A percentile compares a stretch with the other conserved stretches of the same genome.
Evolutionary conservation across 176 grass and related monocot genomes (phyloP).

Genomic region (Zoysia pacifica): DNA sequence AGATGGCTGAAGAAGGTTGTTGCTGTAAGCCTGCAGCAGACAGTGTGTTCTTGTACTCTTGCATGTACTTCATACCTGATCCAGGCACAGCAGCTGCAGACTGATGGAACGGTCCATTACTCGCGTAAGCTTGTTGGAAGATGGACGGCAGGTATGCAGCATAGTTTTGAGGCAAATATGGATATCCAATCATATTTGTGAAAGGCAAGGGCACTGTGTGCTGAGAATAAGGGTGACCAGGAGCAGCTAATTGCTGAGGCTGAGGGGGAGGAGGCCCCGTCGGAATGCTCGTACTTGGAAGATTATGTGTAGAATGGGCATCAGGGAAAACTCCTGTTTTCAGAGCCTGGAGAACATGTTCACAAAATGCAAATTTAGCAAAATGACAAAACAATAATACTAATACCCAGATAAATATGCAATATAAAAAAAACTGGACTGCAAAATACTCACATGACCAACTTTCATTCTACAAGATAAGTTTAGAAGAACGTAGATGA

Average conservation of each 20-base stretch:
- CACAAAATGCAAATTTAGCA: slow-evolving; percentile 19
- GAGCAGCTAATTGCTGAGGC: slow-evolving; percentile 80
- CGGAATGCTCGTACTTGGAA: slow-evolving; percentile 58
- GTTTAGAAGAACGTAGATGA: background rate
- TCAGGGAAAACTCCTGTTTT: slow-evolving; percentile 78
- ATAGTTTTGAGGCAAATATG: slow-evolving; percentile 80
- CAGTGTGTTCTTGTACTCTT: slow-evolving; percentile 82
- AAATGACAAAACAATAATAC: background rate
- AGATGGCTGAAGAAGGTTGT: slow-evolving; percentile 56
- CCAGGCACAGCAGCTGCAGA: slow-evolving; percentile 63
- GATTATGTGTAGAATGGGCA: slow-evolving; percentile 59
- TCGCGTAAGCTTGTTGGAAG: slow-evolving; percentile 89
- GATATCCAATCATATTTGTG: slow-evolving; percentile 89
- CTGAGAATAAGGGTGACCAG: slow-evolving; percentile 91
- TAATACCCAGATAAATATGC: background rate
- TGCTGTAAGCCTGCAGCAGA: slow-evolving; percentile 61
- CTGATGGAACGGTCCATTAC: slow-evolving; percentile 85
- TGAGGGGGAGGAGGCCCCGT: slow-evolving; percentile 68
- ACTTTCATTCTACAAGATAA: background rate
- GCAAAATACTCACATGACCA: background rate
- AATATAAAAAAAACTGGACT: slow-evolving; percentile 14
- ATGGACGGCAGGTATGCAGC: slow-evolving; percentile 70
- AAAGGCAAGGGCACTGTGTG: slow-evolving; percentile 82
- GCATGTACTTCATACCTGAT: slow-evolving; percentile 86
- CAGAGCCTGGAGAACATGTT: slow-evolving; percentile 51